Conservation (phyloP, 495 filamentous ascomycete species). For the Annulohypoxylon stygium region DNA sequence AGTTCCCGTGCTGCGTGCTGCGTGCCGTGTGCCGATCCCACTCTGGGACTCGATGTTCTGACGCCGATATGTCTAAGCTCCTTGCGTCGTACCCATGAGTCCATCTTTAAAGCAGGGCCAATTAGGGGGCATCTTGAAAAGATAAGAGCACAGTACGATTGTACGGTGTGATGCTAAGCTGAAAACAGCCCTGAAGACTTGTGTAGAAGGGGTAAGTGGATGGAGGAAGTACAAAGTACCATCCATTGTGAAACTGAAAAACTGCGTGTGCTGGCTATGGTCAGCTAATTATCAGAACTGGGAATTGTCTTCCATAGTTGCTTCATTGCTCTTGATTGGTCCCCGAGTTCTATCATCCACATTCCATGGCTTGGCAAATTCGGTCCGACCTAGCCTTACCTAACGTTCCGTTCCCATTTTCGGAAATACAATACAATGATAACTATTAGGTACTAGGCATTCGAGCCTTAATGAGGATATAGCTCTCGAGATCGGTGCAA, state of each 20-base stretch:
- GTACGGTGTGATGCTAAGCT: not conserved
- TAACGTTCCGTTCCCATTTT: conserved; percentile 6
- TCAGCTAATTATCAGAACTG: not conserved
- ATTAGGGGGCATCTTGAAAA: not conserved
- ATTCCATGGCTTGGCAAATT: conserved; percentile 41
- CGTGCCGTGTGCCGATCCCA: not conserved
- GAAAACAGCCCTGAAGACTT: not conserved
- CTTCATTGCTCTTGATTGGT: conserved; percentile 3
- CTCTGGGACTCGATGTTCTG: not conserved
- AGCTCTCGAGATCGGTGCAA: not conserved
- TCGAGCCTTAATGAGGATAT: not conserved
- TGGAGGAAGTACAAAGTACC: no score
- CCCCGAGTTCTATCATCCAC: not conserved
- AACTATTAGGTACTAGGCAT: not conserved
- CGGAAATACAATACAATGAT: not conserved
- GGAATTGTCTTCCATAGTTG: not conserved
- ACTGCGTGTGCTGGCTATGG: not conserved
- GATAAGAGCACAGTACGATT: not conserved
- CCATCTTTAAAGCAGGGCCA: not conserved
- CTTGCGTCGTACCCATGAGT: conserved; percentile 2
- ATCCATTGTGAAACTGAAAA: no score
- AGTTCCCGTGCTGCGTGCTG: not conserved
- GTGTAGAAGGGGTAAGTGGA: no score
- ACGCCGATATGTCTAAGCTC: not conserved
- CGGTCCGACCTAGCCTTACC: conserved; percentile 33